Base-by-base conservation (phyloP, 169 alveolate species). In the Plasmodium knowlesi region DNA sequence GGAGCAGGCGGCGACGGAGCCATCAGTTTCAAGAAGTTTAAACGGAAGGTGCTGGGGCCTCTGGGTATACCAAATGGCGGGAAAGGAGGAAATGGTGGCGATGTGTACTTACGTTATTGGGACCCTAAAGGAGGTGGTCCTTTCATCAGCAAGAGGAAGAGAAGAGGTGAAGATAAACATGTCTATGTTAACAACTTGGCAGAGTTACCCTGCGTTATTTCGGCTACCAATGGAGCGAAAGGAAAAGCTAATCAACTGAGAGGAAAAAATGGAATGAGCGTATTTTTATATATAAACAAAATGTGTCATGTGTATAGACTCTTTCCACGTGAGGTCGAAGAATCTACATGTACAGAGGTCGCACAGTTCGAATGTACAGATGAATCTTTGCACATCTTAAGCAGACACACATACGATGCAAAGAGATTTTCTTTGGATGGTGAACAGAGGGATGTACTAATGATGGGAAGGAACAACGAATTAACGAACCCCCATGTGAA, bases 1-100 rank as follows among this genome's bases (percentile, higher is more conserved):
- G 94, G 94, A 2, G 14, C 70, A 78, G 94, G 94, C 1, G 94
- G 94, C n/a, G 89, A 88, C 67, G 94, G 94, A 12, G 34, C 74
- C 34, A 10, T 88, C 41, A 88, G 94, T 39, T 88, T 79, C 54
- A 88, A 78, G 82, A 88, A 76, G 71, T 88, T 43, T 50, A 88
- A 79, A 79, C 80, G 89, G 72, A 88, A 88, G 46, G 89, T 88
- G 46, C 79, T 88, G 28, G 94, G 94, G 16, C 10, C 71, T 6
- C 61, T 88, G 73, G 94, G 94, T 2, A 78, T 88, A 88, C 94
- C 94, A 78, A 88, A 88, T 88, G 94, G 94, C 19, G 94, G 94
- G 5, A 88, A 88, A 67, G 94, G 94, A 43, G 94, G 94, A 10
- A 72, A 88, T 71, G 94, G 94, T 22, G 94, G 94, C 1, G 71